Evolutionary conservation across 2,329 filamentous ascomycete genomes (phyloP).

Genomic region (Cercospora citrullina): DNA sequence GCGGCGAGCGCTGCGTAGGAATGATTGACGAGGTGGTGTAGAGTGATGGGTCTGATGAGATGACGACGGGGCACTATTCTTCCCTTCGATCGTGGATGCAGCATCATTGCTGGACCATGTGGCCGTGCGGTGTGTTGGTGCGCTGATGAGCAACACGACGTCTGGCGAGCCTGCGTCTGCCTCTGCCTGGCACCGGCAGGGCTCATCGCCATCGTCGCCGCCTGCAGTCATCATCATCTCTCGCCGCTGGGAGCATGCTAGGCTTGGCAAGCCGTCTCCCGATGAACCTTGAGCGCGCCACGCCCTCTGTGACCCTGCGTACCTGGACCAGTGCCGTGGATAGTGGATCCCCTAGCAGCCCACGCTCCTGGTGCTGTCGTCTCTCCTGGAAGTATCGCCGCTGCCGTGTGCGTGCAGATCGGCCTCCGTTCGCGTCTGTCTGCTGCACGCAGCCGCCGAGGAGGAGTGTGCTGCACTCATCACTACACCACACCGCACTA

Average conservation of each 20-base stretch:
- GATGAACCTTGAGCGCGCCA: constrained; percentile 4
- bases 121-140: background rate
- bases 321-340: constrained; percentile 21
- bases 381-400: background rate
- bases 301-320: constrained; percentile 4
- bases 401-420: constrained; percentile 3
- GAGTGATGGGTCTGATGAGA: no score
- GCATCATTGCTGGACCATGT: background rate
- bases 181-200: background rate
- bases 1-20: no score
- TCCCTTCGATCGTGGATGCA: no score
- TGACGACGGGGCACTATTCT: no score
- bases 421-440: background rate
- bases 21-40: no score
- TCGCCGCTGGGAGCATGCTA: constrained; percentile 9
- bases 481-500: background rate
- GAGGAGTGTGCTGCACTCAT: background rate
- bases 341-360: constrained; percentile 1
- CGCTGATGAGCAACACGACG: background rate
- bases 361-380: constrained; percentile 2
- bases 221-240: background rate
- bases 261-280: background rate
- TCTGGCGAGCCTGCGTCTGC: background rate
- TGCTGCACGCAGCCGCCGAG: background rate
- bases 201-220: background rate